Evolutionary conservation across 768 basidiomycete species (phyloP), one percentile per base, ranked within the genome.

Genomic region (Punctularia strigosozonata): DNA sequence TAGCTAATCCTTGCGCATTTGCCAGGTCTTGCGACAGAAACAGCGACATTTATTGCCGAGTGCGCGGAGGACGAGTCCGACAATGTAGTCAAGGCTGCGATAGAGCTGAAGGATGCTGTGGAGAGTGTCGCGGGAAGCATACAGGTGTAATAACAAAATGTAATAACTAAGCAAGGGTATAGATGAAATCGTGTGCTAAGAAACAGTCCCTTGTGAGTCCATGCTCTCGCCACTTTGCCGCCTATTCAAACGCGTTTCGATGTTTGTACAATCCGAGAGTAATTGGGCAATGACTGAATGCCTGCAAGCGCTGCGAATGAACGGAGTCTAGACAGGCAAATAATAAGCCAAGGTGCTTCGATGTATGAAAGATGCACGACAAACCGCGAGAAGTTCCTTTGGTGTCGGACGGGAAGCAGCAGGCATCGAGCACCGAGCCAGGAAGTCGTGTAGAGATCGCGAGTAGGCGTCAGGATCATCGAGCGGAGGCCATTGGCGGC

Each of bases 1-100:
- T 25, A 13, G 4, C 18, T 6, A 31, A 23, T 23, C 24, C 14
- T 33, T 38, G 31, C 33, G 31, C 25, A n/a, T n/a, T n/a, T 5
- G 43, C 23, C 48, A 86, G 86, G 80, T 8, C 83, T 87, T 49
- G 77, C 73, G 13, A 64, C 77, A 7, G 91, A 94, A 55, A 83
- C 88, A 21, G 66, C 83, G 14, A 80, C 84, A 20, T 90, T 94
- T 61, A 79, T 94, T 39, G 77, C 77, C 4, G 91, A 94, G 56
- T 84, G 79, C 51, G 73, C 76, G 4, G 87, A 90, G 59, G 89
- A 94, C 51, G 90, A 91, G 47, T 80, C 89, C 53, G 85, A 88
- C 46, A 68, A 68, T 42, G 86, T 92, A 13, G 82, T 88, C 4
- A 68, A 64, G 41, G 77, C 77, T 48, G 73, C 80, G 14, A 72